phyloP scores from a whole-genome alignment of 139 green algal species.

The Haematococcus lacustris region DNA sequence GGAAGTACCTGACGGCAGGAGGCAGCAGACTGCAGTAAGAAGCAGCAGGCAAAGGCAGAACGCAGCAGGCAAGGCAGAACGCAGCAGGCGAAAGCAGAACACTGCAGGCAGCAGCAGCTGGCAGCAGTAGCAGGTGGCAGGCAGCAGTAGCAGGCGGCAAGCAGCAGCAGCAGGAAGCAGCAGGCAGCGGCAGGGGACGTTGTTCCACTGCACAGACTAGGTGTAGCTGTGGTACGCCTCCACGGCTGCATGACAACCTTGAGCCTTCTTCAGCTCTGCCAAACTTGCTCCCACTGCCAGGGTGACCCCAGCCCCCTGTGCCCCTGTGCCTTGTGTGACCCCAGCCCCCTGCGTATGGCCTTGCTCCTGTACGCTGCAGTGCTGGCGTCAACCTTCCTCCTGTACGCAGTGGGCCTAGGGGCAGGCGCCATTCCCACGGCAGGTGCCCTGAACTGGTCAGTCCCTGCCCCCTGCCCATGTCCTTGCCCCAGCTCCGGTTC shows the following conservation, averaged over 20 bases:
- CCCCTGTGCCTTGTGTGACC: background rate
- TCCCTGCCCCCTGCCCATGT: background rate
- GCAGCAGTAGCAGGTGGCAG: no score
- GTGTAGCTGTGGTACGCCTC: no score
- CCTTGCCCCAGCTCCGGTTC: background rate
- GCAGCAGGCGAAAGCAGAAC: no score
- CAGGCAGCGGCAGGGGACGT: no score
- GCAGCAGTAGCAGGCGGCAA: no score
- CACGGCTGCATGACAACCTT: background rate
- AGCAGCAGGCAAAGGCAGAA: no score
- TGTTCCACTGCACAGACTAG: no score
- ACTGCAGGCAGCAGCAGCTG: no score
- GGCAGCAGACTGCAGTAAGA: background rate
- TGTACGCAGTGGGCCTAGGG: conserved; percentile 67
- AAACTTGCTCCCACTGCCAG: background rate
- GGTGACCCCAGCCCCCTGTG: background rate
- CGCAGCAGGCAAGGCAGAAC: no score
- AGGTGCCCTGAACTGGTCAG: conserved; percentile 62
- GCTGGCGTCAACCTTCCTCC: conserved; percentile 67
- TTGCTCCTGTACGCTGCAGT: conserved; percentile 25
- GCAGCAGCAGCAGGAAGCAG: no score
- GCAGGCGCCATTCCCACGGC: conserved; percentile 58
- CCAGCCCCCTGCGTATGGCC: background rate
- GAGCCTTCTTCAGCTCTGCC: background rate
- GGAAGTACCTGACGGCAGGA: background rate